Base-by-base conservation (phyloP, 805 yeast genomes). In the Nakazawaea ambrosiae region DNA sequence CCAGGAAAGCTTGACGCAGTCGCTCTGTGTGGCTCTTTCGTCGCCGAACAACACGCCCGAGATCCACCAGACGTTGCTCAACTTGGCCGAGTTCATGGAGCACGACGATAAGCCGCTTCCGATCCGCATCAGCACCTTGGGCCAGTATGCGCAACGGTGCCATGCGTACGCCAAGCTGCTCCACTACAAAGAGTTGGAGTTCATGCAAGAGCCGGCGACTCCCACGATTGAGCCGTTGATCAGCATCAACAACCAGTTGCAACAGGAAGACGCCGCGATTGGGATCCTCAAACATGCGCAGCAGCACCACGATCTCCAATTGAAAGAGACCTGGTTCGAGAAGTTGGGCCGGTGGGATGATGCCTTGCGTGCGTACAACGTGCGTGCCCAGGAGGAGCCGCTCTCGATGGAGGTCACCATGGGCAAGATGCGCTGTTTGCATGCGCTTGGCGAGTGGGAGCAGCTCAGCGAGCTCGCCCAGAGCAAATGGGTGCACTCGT, bases 381-480 rank as follows among this genome's bases (percentile, higher is more conserved):
- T 80, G 49, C 71, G 97, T 51, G 90, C 78, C 48, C 64, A 63
- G 42, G 24, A 14, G 11, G 63, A 63, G 42, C 17, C 5, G 5
- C 78, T 78, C 4, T 78, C 87, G 20, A 75, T 83, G 64, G 97
- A 90, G 46, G 81, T 88, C 1, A 83, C 90, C 4, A 80, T 90
- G 89, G 99, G 99, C 63, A 89, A 90, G 53, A 87, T 92, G 97
- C 74, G 97, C 59, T 89, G 97, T 59, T 65, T 90, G 44, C 97
- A 92, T 61, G 99, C 99, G 0, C 65, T 92, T n/a, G 98, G 98
- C 34, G 97, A 92, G 59, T 94, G 98, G 97, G 97, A 90, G 45
- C 83, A 81, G 48, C 65, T 94, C 18, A 80, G 94, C 9, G 83
- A 81, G 43, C 63, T 92, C 39, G 96, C 97, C 0, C 81, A 78